Percentiles rank a stretch among this genome's conserved stretches.
Conservation (phyloP, 805 yeast genomes). For the Starmerella apicola region DNA sequence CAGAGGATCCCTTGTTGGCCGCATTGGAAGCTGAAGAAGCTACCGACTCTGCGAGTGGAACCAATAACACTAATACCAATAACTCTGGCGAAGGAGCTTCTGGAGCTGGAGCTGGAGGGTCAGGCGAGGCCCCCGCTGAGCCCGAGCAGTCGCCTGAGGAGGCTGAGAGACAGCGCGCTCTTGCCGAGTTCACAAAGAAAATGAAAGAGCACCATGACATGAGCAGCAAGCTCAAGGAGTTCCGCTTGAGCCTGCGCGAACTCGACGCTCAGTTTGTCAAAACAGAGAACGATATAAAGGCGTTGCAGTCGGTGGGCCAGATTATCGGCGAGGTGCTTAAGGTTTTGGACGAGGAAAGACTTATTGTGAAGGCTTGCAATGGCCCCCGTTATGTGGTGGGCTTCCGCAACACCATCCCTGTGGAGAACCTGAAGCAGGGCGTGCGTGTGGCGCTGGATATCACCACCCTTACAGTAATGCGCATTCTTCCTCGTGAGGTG, state of each 20-base stretch:
- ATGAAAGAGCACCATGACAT: slow-evolving; percentile 86
- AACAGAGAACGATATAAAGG: slow-evolving; percentile 95
- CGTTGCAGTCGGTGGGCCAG: slow-evolving; percentile 93
- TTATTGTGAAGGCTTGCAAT: slow-evolving; percentile 85
- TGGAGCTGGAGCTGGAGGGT: neutral
- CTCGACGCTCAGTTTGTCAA: slow-evolving; percentile 74
- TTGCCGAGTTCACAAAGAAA: slow-evolving; percentile 68
- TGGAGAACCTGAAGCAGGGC: slow-evolving; percentile 75
- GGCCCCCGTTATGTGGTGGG: slow-evolving; percentile 98
- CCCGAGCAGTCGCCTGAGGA: slow-evolving; percentile 32
- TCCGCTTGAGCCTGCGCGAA: slow-evolving; percentile 71
- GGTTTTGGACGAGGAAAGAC: slow-evolving; percentile 87
- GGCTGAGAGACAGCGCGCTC: slow-evolving; percentile 65
- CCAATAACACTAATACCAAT: neutral
- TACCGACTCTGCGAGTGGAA: slow-evolving; percentile 2
- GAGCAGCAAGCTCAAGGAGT: slow-evolving; percentile 79
- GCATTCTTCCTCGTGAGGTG: slow-evolving; percentile 92
- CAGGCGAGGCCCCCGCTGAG: neutral
- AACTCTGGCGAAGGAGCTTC: neutral
- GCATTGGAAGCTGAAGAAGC: slow-evolving; percentile 21
- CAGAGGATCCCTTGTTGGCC: slow-evolving; percentile 25
- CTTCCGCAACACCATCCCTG: slow-evolving; percentile 83
- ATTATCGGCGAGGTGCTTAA: slow-evolving; percentile 93
- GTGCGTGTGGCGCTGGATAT: slow-evolving; percentile 93
- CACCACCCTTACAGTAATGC: slow-evolving; percentile 95